Percentiles rank a stretch among this genome's conserved stretches.
Conservation (phyloP, 1,284 basidiomycete genomes). For the Ustilago trichophora region DNA sequence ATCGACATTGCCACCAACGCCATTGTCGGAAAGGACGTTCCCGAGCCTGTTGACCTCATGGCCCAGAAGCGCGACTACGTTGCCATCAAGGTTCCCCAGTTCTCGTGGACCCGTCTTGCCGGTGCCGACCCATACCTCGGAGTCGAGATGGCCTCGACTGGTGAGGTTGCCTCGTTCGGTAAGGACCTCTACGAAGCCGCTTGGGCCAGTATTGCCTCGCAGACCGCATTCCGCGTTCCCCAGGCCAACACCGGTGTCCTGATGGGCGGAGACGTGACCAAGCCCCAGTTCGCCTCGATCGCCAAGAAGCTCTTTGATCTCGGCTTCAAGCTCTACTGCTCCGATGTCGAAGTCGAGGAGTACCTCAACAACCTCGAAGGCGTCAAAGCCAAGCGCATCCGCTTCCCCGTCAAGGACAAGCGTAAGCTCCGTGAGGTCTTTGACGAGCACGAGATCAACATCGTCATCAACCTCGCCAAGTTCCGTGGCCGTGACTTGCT, state of each 20-base stretch:
- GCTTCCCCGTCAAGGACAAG: constrained; percentile 98
- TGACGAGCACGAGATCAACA: constrained; percentile 93
- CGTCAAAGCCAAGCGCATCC: constrained; percentile 79
- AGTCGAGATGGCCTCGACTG: constrained; percentile 98
- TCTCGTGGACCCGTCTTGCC: constrained; percentile 93
- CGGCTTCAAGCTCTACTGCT: constrained; percentile 92
- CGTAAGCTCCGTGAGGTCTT: constrained; percentile 82
- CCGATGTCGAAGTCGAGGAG: constrained; percentile 80
- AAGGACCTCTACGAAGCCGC: constrained; percentile 94
- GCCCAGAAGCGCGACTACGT: constrained; percentile 87
- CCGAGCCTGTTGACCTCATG: constrained; percentile 94
- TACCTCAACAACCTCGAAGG: constrained; percentile 75
- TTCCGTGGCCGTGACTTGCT: constrained; percentile 79
- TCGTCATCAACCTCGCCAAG: constrained; percentile 91
- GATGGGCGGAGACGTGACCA: constrained; percentile 83
- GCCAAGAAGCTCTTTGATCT: constrained; percentile 73
- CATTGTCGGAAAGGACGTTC: constrained; percentile 88
- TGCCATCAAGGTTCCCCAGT: constrained; percentile 97
- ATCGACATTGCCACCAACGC: constrained; percentile 93
- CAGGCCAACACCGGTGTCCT: constrained; percentile 80
- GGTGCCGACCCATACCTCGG: constrained; percentile 97
- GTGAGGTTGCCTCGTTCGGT: constrained; percentile 97
- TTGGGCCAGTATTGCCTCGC: constrained; percentile 88
- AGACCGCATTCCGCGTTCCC: constrained; percentile 90
- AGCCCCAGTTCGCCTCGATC: constrained; percentile 82